Conservation (phyloP, 164 flowering plant species). For the Stephania japonica region DNA sequence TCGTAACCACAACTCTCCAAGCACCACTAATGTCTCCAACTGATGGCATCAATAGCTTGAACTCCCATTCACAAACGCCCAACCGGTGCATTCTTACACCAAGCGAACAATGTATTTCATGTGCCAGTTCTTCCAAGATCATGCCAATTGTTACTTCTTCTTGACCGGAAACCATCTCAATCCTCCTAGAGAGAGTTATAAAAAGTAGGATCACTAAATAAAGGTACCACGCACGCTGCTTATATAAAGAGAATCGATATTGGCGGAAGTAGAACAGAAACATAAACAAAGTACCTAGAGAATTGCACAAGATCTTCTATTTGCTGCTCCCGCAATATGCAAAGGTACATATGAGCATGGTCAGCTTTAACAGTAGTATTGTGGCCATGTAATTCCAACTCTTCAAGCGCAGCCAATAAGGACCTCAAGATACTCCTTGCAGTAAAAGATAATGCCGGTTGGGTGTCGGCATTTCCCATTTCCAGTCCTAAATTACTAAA, state of each 20-base stretch:
- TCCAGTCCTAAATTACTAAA: constrained; percentile 39
- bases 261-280: not conserved
- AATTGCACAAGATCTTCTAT: constrained; percentile 78
- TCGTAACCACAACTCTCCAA: constrained; percentile 85
- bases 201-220: constrained; percentile 7
- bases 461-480: constrained; percentile 23
- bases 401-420: constrained; percentile 83
- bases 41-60: constrained; percentile 79
- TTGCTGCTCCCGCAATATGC: constrained; percentile 76
- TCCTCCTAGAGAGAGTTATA: constrained; percentile 47
- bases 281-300: constrained; percentile 41
- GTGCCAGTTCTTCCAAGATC: constrained; percentile 65
- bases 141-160: constrained; percentile 59
- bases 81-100: constrained; percentile 90
- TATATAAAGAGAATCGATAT: not conserved
- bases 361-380: constrained; percentile 67
- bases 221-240: constrained; percentile 4
- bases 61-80: constrained; percentile 96
- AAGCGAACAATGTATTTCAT: constrained; percentile 63
- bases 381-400: constrained; percentile 85
- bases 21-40: constrained; percentile 75
- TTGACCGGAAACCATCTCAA: constrained; percentile 39
- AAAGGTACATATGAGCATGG: constrained; percentile 93
- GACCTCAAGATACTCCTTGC: constrained; percentile 86
- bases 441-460: constrained; percentile 57